Conservation (phyloP, 306 rosid species). For the Gastrolobium bilobum region DNA sequence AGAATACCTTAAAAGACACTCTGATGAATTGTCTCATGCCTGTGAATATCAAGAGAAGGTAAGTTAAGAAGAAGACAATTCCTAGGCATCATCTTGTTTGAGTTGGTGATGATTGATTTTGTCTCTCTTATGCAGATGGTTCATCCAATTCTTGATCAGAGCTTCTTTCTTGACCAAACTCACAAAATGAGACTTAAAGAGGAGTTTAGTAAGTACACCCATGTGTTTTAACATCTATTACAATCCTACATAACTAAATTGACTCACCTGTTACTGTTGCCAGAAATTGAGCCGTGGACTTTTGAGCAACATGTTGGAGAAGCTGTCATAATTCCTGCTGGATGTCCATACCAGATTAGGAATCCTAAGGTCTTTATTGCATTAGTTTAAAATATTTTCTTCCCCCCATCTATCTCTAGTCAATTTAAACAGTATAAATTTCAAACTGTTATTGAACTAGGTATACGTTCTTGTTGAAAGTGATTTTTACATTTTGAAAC, state of each 20-base stretch:
- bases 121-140: conserved; percentile 69
- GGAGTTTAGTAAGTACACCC: conserved; percentile 74
- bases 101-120: conserved; percentile 30
- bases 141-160: conserved; percentile 93
- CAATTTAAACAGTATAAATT: conserved; percentile 11
- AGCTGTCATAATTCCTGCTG: conserved; percentile 98
- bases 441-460: conserved; percentile 26
- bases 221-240: conserved; percentile 30
- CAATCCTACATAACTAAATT: conserved; percentile 39
- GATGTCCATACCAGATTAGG: conserved; percentile 96
- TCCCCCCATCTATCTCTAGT: neutral
- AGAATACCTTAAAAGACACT: conserved; percentile 80
- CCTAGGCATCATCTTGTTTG: conserved; percentile 33
- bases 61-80: conserved; percentile 49
- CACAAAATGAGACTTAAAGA: conserved; percentile 91
- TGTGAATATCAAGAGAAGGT: conserved; percentile 65
- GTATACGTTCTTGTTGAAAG: conserved; percentile 2
- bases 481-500: conserved; percentile 33
- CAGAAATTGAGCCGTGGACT: conserved; percentile 98
- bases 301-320: conserved; percentile 93
- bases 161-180: conserved; percentile 72
- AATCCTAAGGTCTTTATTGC: conserved; percentile 77
- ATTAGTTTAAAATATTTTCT: conserved; percentile 25
- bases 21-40: conserved; percentile 59
- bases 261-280: conserved; percentile 40